Conservation (phyloP, 257 asterid genomes). For the Vinca minor region DNA sequence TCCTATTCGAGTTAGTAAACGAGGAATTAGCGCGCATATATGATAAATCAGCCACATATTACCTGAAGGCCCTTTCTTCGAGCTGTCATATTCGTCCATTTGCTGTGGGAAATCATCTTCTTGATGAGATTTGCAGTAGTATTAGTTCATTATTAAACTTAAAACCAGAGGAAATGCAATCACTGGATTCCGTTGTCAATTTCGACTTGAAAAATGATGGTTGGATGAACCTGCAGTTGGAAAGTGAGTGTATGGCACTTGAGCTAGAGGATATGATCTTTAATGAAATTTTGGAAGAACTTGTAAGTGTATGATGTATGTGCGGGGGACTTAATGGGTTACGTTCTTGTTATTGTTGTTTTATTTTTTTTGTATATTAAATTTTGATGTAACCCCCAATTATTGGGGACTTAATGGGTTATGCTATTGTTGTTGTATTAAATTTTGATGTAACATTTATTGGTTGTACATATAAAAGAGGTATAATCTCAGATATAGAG, state of each 20-base stretch:
- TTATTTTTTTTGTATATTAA: too few relatives aligned
- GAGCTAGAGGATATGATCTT: slow-evolving; percentile 62
- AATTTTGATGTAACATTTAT: slow-evolving; percentile 5
- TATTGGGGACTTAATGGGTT: too few relatives aligned
- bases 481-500: not conserved
- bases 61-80: slow-evolving; percentile 49
- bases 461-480: slow-evolving; percentile 15
- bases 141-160: slow-evolving; percentile 24
- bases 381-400: too few relatives aligned
- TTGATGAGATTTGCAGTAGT: slow-evolving; percentile 34
- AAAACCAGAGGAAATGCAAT: slow-evolving; percentile 30
- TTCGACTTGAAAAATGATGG: slow-evolving; percentile 44
- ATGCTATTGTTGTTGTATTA: too few relatives aligned
- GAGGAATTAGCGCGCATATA: slow-evolving; percentile 45
- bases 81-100: slow-evolving; percentile 39
- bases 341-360: too few relatives aligned
- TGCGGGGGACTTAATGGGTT: not conserved
- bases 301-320: slow-evolving; percentile 24
- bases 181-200: slow-evolving; percentile 35
- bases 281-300: slow-evolving; percentile 52
- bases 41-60: slow-evolving; percentile 45
- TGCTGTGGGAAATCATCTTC: slow-evolving; percentile 34
- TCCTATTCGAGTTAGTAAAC: slow-evolving; percentile 57
- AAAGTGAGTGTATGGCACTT: slow-evolving; percentile 47
- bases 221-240: slow-evolving; percentile 87